A percentile compares a stretch with the other conserved stretches of the same genome.
phyloP scores from a whole-genome alignment of 371 early-diverging fungal species.

The Lichtheimia corymbifera region DNA sequence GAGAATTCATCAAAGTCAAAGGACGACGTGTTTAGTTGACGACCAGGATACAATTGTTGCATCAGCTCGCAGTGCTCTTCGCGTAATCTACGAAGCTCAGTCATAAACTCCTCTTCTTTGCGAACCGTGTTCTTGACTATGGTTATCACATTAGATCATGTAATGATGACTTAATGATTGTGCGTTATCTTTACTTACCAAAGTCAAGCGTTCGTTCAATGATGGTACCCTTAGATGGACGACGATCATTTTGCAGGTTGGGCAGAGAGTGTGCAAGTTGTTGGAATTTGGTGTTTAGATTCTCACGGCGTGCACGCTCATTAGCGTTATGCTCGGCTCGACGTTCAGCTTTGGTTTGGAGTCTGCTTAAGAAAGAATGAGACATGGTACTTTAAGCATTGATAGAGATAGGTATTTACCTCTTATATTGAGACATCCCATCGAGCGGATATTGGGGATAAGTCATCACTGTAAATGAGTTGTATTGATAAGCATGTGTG shows the following conservation, averaged over 20 bases:
- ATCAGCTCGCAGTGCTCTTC: constrained; percentile 30
- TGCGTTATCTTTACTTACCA: constrained; percentile 16
- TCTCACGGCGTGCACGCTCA: constrained; percentile 76
- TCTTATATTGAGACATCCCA: background rate
- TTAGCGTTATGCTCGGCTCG: constrained; percentile 79
- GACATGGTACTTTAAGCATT: background rate
- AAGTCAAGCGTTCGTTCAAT: constrained; percentile 69
- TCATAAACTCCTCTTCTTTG: constrained; percentile 39
- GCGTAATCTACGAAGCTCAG: constrained; percentile 32
- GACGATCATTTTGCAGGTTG: constrained; percentile 64
- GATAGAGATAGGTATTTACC: background rate
- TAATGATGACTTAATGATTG: background rate
- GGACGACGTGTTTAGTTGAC: background rate
- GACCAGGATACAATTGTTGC: constrained; percentile 19
- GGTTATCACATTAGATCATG: background rate
- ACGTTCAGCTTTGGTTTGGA: constrained; percentile 57
- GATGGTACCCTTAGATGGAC: constrained; percentile 75
- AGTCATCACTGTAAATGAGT: constrained; percentile 4
- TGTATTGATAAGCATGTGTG: background rate
- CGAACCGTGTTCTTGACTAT: constrained; percentile 32
- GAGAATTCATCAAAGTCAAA: constrained; percentile 3
- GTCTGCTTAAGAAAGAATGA: constrained; percentile 1
- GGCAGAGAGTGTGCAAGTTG: constrained; percentile 72
- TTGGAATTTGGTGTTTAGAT: constrained; percentile 70
- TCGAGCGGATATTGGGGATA: constrained; percentile 14